Conservation (phyloP, 352 stramenopile genomes). For the Phytophthora pistaciae region DNA sequence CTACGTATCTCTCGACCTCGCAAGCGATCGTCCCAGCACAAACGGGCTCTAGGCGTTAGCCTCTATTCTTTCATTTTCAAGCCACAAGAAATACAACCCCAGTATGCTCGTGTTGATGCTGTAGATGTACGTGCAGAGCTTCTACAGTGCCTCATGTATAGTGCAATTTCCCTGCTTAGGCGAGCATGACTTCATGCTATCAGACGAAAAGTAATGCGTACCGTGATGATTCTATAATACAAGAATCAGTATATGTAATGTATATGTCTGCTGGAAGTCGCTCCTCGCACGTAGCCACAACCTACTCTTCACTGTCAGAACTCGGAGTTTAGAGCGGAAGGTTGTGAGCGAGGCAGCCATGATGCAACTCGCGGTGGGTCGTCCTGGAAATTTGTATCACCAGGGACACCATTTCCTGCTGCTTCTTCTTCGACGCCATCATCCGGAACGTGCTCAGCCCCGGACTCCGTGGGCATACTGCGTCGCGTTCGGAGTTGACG, state of each 20-base stretch:
- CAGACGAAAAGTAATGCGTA: too few relatives aligned
- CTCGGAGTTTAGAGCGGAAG: neutral
- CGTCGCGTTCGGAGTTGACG: neutral
- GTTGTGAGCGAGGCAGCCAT: neutral
- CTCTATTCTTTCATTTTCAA: neutral
- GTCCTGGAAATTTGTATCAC: neutral
- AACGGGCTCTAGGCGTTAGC: slow-evolving; percentile 23
- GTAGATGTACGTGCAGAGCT: neutral
- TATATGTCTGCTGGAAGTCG: too few relatives aligned
- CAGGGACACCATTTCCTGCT: neutral
- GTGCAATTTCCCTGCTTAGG: too few relatives aligned
- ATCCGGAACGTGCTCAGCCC: neutral
- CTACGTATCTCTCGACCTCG: slow-evolving; percentile 65
- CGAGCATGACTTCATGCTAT: too few relatives aligned
- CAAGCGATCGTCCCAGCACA: slow-evolving; percentile 58
- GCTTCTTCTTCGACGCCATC: neutral
- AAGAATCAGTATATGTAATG: too few relatives aligned
- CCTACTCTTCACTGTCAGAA: neutral
- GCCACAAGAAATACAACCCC: neutral
- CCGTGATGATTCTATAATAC: too few relatives aligned
- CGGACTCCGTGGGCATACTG: neutral
- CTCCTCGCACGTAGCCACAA: too few relatives aligned
- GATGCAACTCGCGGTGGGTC: neutral
- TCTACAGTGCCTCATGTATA: too few relatives aligned
- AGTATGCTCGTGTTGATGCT: too few relatives aligned